Evolutionary conservation across 139 green algal species (phyloP).

Genomic region (Chlamydomonas incerta): DNA sequence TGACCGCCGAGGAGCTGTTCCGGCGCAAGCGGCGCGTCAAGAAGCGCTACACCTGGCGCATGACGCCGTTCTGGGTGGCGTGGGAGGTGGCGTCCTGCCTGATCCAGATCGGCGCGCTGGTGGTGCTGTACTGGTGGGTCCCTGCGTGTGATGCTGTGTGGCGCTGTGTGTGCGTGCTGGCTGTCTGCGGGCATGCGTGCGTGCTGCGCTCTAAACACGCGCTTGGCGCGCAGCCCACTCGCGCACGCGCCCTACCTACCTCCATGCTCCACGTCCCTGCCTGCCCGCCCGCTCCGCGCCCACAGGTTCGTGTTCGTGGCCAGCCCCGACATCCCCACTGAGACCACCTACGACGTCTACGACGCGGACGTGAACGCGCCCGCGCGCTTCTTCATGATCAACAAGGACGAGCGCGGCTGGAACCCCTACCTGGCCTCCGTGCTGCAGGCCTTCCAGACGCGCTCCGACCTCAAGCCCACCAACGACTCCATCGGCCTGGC

Average conservation of each 20-base stretch:
- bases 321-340: slow-evolving; percentile 23
- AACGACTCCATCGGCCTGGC: slow-evolving; percentile 1
- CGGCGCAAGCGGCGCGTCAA: slow-evolving; percentile 52
- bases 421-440: slow-evolving; percentile 28
- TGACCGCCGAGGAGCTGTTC: slow-evolving; percentile 41
- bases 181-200: no score
- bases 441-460: not conserved
- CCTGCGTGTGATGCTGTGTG: no score
- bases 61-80: slow-evolving; percentile 44
- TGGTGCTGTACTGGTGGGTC: slow-evolving; percentile 6
- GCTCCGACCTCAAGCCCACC: not conserved
- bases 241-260: no score
- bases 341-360: slow-evolving; percentile 51
- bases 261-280: no score
- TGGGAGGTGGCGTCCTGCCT: slow-evolving; percentile 35
- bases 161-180: no score
- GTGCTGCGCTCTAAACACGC: no score
- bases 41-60: slow-evolving; percentile 6
- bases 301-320: no score
- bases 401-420: slow-evolving; percentile 25
- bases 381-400: slow-evolving; percentile 46
- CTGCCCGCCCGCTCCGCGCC: no score
- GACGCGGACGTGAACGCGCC: slow-evolving; percentile 30
- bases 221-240: no score
- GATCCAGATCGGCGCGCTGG: slow-evolving; percentile 41